Evolutionary conservation across 2,329 filamentous ascomycete genomes (phyloP).

Genomic region (Colletotrichum horii): DNA sequence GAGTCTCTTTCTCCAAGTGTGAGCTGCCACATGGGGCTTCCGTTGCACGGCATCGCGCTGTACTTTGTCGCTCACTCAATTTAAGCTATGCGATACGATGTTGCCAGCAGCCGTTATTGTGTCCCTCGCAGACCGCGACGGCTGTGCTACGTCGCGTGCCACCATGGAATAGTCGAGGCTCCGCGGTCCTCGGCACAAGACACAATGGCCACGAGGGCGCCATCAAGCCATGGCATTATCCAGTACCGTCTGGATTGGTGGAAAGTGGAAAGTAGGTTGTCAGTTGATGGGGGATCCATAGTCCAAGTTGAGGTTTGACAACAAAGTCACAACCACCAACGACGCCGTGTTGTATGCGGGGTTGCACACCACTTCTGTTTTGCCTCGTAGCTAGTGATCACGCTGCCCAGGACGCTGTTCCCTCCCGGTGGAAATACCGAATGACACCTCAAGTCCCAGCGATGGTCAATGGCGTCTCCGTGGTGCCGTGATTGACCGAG

Average conservation of each 20-base stretch:
- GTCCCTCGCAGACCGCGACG: background rate
- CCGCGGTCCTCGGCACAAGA: background rate
- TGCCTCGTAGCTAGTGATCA: conserved; percentile 4
- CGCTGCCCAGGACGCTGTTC: conserved; percentile 19
- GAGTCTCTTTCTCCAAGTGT: background rate
- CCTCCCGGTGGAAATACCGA: conserved; percentile 19
- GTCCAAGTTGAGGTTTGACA: background rate
- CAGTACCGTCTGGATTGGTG: background rate
- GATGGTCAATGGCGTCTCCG: conserved; percentile 4
- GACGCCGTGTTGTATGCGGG: background rate
- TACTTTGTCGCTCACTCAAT: background rate
- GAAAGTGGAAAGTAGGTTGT: background rate
- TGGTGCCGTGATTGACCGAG: conserved; percentile 1
- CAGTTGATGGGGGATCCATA: background rate
- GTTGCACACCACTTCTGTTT: background rate
- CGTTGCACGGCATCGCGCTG: background rate
- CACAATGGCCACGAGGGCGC: background rate
- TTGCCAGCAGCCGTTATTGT: background rate
- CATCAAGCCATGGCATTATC: background rate
- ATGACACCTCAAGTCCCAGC: conserved; percentile 1
- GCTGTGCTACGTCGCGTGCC: background rate
- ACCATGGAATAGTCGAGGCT: background rate
- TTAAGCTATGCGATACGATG: conserved; percentile 15
- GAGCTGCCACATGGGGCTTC: background rate
- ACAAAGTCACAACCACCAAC: background rate